These are phyloP conservation scores for Saccharum officinarum DNA, from an alignment of 176 grass and related monocot genomes.

Conservation along the genomic window DNA sequence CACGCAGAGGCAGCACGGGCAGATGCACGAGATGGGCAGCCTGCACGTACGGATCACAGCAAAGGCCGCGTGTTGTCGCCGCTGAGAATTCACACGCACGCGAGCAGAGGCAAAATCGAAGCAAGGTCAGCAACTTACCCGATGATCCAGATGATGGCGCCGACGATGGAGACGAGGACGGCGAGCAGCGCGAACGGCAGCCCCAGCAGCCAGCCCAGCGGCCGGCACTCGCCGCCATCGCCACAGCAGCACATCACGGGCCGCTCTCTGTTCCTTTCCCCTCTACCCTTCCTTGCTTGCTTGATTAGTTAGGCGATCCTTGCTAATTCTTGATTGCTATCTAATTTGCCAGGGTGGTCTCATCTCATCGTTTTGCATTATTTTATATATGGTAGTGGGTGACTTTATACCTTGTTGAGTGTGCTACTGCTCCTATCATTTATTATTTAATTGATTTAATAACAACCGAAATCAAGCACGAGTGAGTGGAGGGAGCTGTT, in stretches of 20 bases:
- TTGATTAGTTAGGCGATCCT: not conserved
- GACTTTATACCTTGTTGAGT: not conserved
- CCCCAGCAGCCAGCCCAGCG: slow-evolving; percentile 65
- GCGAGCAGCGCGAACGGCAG: slow-evolving; percentile 73
- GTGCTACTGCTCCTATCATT: not conserved
- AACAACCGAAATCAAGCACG: not conserved
- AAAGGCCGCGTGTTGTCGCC: not conserved
- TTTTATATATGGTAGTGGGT: not conserved
- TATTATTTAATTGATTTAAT: not conserved
- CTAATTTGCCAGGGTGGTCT: not conserved
- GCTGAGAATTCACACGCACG: not conserved
- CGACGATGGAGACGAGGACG: slow-evolving; percentile 75
- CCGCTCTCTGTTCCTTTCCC: not conserved
- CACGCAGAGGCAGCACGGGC: slow-evolving; percentile 77
- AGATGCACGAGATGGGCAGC: slow-evolving; percentile 74
- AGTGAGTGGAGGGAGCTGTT: slow-evolving; percentile 7
- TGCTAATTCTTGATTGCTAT: not conserved
- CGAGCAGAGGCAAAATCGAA: not conserved
- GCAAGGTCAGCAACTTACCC: slow-evolving; percentile 18
- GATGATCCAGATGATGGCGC: slow-evolving; percentile 70
- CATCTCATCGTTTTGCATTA: not conserved
- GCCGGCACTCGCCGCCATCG: slow-evolving; percentile 53
- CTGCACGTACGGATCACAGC: slow-evolving; percentile 11
- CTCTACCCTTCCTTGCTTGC: not conserved
- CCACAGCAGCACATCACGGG: slow-evolving; percentile 40